Percentiles rank a stretch among this genome's conserved stretches.
phyloP scores from a whole-genome alignment of 345 rosid genomes.

The Turritis glabra region DNA sequence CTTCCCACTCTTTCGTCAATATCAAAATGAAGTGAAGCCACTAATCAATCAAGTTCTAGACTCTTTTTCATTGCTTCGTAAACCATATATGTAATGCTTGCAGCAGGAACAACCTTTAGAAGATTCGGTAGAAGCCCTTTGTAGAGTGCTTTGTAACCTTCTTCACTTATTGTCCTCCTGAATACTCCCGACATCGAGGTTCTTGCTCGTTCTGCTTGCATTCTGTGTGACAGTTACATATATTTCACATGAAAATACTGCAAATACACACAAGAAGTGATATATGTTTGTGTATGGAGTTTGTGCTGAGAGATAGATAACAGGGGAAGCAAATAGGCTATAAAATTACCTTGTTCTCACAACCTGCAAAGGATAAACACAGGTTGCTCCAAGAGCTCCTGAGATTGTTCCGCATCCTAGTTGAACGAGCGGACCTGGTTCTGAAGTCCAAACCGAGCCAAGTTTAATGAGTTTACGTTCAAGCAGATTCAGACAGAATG shows the following conservation, averaged over 20 bases:
- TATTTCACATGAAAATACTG: neutral
- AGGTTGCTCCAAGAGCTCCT: slow-evolving; percentile 89
- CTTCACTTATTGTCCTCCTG: slow-evolving; percentile 64
- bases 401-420: slow-evolving; percentile 89
- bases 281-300: neutral
- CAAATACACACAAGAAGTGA: neutral
- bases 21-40: slow-evolving; percentile 32
- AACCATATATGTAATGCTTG: slow-evolving; percentile 54
- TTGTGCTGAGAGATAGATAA: neutral
- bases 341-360: slow-evolving; percentile 75
- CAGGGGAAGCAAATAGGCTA: neutral
- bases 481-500: neutral
- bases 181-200: slow-evolving; percentile 77
- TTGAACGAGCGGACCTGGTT: slow-evolving; percentile 86
- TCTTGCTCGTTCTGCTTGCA: slow-evolving; percentile 82
- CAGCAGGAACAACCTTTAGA: slow-evolving; percentile 64
- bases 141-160: slow-evolving; percentile 76
- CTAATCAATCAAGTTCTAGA: slow-evolving; percentile 56
- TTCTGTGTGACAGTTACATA: slow-evolving; percentile 43
- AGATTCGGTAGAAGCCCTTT: slow-evolving; percentile 87
- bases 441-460: slow-evolving; percentile 39
- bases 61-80: slow-evolving; percentile 88
- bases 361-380: slow-evolving; percentile 95
- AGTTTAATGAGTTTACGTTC: neutral
- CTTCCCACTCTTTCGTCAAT: slow-evolving; percentile 33